Evolutionary conservation across 2,329 filamentous ascomycete species (phyloP).

Genomic region (Aspergillus sp.): DNA sequence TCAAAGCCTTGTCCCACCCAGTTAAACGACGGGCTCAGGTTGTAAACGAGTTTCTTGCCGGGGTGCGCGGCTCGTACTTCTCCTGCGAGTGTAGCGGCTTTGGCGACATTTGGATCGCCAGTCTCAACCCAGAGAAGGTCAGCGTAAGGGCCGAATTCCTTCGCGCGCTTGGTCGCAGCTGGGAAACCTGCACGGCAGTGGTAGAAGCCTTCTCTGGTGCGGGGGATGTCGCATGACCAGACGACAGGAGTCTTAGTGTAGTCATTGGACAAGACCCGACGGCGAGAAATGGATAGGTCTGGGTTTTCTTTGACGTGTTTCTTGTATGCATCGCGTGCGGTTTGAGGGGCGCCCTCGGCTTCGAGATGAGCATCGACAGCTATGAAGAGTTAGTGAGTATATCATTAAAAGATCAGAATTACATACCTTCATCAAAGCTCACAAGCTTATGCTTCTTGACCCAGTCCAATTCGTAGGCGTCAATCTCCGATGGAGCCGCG

Average conservation of each 20-base stretch:
- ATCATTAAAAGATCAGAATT: background rate
- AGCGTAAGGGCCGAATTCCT: conserved; percentile 87
- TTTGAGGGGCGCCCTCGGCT: conserved; percentile 62
- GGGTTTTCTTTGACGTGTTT: conserved; percentile 61
- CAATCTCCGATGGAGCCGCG: conserved; percentile 75
- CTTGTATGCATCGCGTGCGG: conserved; percentile 68
- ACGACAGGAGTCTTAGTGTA: conserved; percentile 68
- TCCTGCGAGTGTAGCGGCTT: conserved; percentile 72
- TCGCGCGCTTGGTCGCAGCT: conserved; percentile 88
- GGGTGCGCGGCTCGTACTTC: conserved; percentile 71
- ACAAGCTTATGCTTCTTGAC: conserved; percentile 81
- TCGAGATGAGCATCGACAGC: conserved; percentile 75
- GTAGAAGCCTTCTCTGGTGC: conserved; percentile 76
- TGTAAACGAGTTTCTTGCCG: conserved; percentile 91
- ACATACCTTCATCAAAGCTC: conserved; percentile 77
- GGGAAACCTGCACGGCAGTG: conserved; percentile 67
- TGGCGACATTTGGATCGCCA: conserved; percentile 77
- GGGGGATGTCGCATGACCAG: conserved; percentile 89
- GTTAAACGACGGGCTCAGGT: conserved; percentile 95
- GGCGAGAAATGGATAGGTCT: conserved; percentile 74
- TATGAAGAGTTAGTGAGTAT: conserved; percentile 21
- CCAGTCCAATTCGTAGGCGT: conserved; percentile 83
- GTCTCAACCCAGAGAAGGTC: conserved; percentile 98
- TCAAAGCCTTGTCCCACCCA: conserved; percentile 96
- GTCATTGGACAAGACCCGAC: conserved; percentile 69